Evolutionary conservation across 2,329 filamentous ascomycete genomes (phyloP), one percentile per base, ranked within the genome.

Genomic region (Alternaria sp.): DNA sequence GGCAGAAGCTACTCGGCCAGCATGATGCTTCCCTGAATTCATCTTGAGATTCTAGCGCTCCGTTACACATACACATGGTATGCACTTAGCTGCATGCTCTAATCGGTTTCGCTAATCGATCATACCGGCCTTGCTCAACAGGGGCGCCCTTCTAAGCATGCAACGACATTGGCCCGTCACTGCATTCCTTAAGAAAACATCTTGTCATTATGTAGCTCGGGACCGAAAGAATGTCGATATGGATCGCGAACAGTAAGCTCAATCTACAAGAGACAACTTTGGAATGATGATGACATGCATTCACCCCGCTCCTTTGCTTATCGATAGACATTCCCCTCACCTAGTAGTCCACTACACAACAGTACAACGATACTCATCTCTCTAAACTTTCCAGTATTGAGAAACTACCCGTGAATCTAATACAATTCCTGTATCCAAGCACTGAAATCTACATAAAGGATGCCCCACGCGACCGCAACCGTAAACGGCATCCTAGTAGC

Each of bases 401-500:
- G 15, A 6, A 28, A 12, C 6, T 21, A 23, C 33, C 30, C 49
- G 12, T 9, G 15, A 6, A 33, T n/a, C 14, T 18, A 28, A 18
- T 30, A 18, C 6, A 11, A 26, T 33, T 23, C n/a, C 7, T 20
- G 18, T 7, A 5, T 23, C 26, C 33, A 8, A 7, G 30, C 5
- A 33, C 25, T 10, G n/a, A 26, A 8, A 51, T 41, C 33, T 18
- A 41, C 43, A 37, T 8, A 41, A 50, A 70, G 9, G 18, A 78
- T 78, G 75, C 75, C 74, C 3, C 67, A 65, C 63, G 84, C 84
- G 55, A 82, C 75, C 55, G 87, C 87, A 46, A 82, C 80, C 25
- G 73, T 87, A 54, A 82, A 85, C 69, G 84, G 83, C 66, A 81
- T 80, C 55, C 71, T 83, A 37, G 74, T 89, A 56, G 87, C 87